These are phyloP conservation scores for Albatrellus ellisii DNA, from an alignment of 768 basidiomycete genomes.

Conservation along the genomic window DNA sequence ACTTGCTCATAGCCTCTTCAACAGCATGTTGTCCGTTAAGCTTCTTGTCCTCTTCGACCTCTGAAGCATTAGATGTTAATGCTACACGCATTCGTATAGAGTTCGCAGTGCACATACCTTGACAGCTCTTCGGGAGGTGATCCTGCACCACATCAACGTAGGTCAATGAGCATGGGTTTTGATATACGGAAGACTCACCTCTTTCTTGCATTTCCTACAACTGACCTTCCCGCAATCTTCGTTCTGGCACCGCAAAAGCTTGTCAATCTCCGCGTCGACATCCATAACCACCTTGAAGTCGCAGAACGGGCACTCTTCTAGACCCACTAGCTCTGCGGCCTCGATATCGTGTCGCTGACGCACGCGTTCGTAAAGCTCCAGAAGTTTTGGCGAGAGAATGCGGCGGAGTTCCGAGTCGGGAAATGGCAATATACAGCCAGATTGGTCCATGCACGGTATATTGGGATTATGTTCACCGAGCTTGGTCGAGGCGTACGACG, in stretches of 20 bases:
- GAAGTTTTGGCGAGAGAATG: constrained; percentile 51
- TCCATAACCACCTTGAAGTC: constrained; percentile 65
- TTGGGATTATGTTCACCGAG: constrained; percentile 50
- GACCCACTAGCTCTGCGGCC: constrained; percentile 59
- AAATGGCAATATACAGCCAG: constrained; percentile 57
- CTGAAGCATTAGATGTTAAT: constrained; percentile 24
- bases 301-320: constrained; percentile 89
- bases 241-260: constrained; percentile 35
- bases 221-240: constrained; percentile 62
- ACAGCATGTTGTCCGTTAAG: constrained; percentile 65
- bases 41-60: constrained; percentile 62
- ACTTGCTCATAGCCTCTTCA: constrained; percentile 88
- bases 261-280: constrained; percentile 21
- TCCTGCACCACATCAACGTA: constrained; percentile 31
- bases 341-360: constrained; percentile 71
- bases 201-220: constrained; percentile 69
- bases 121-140: constrained; percentile 70
- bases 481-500: constrained; percentile 48
- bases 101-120: constrained; percentile 32
- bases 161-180: not conserved
- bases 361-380: constrained; percentile 59
- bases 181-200: constrained; percentile 26
- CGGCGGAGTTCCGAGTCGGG: constrained; percentile 54
- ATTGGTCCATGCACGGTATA: constrained; percentile 75
- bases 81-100: constrained; percentile 2